These are phyloP conservation scores for Saussurea involucrata DNA, from an alignment of 129 eudicot genomes.

Conservation along the genomic window DNA sequence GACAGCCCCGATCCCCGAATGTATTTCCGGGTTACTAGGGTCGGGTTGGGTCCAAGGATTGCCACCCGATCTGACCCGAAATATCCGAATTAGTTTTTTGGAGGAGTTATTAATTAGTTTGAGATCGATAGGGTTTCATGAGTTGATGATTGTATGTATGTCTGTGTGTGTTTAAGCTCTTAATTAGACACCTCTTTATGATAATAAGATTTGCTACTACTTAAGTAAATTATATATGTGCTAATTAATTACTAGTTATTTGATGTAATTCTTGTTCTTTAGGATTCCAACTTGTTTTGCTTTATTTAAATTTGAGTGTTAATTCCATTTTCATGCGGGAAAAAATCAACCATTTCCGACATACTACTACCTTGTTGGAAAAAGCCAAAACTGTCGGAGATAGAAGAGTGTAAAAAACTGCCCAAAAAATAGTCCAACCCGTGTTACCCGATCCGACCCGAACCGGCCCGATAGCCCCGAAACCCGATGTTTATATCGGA, in stretches of 20 bases:
- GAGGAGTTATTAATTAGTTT: constrained; percentile 1
- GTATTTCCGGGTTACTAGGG: no score
- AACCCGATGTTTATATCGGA: no score
- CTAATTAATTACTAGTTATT: background rate
- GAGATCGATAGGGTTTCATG: background rate
- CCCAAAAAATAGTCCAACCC: no score
- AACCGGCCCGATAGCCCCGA: no score
- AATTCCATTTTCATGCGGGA: no score
- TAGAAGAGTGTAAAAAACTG: background rate
- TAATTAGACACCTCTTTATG: background rate
- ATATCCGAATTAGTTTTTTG: no score
- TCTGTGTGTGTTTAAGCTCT: background rate
- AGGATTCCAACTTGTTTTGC: background rate
- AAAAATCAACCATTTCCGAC: background rate
- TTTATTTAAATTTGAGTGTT: background rate
- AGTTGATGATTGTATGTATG: background rate
- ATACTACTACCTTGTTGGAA: constrained; percentile 1
- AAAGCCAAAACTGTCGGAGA: background rate
- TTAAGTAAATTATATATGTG: background rate
- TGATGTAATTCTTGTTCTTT: background rate
- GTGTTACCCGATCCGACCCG: no score
- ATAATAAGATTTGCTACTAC: background rate
- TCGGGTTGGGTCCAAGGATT: no score
- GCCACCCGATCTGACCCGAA: no score
- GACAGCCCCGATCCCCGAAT: no score